These are phyloP conservation scores for Lasiodiplodia gonubiensis DNA, from an alignment of 2,329 filamentous ascomycete genomes.

Conservation along the genomic window DNA sequence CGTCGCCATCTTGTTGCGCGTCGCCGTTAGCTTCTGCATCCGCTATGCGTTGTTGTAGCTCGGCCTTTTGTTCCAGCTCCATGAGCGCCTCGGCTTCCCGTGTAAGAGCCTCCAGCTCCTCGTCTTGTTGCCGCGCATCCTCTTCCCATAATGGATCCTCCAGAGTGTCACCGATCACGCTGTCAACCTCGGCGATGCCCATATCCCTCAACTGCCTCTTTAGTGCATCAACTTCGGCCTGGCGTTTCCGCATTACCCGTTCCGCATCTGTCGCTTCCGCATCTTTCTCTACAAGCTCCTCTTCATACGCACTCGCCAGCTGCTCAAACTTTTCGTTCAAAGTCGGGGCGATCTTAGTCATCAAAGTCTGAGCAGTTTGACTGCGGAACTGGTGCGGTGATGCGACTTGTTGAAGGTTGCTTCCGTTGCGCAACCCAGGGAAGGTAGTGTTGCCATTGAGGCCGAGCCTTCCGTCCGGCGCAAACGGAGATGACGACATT, in stretches of 20 bases:
- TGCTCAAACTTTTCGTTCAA: conserved; percentile 53
- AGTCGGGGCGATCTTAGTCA: conserved; percentile 66
- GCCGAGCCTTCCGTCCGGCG: conserved; percentile 36
- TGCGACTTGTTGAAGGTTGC: conserved; percentile 1
- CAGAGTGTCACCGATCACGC: conserved; percentile 57
- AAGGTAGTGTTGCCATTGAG: conserved; percentile 38
- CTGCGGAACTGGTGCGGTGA: conserved; percentile 44
- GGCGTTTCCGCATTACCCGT: conserved; percentile 62
- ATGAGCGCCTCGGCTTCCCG: conserved; percentile 51
- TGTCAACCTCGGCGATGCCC: conserved; percentile 40
- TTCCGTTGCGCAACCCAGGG: conserved; percentile 15
- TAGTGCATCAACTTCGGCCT: conserved; percentile 68
- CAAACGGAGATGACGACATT: conserved; percentile 72
- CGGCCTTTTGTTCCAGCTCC: conserved; percentile 51
- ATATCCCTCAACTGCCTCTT: conserved; percentile 64
- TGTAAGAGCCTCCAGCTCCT: conserved; percentile 45
- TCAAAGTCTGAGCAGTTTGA: conserved; percentile 62
- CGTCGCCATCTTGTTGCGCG: conserved; percentile 1
- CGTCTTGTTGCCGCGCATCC: conserved; percentile 42
- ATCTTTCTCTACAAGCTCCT: conserved; percentile 76
- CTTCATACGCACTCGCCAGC: conserved; percentile 65
- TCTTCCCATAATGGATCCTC: conserved; percentile 46
- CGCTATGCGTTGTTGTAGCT: conserved; percentile 43
- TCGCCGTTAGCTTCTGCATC: neutral
- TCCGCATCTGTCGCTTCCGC: conserved; percentile 54